A percentile compares a stretch with the other conserved stretches of the same genome.
These are phyloP conservation scores for Trichoderma brevicompactum DNA, from an alignment of 2,329 filamentous ascomycete species.

Conservation along the genomic window DNA sequence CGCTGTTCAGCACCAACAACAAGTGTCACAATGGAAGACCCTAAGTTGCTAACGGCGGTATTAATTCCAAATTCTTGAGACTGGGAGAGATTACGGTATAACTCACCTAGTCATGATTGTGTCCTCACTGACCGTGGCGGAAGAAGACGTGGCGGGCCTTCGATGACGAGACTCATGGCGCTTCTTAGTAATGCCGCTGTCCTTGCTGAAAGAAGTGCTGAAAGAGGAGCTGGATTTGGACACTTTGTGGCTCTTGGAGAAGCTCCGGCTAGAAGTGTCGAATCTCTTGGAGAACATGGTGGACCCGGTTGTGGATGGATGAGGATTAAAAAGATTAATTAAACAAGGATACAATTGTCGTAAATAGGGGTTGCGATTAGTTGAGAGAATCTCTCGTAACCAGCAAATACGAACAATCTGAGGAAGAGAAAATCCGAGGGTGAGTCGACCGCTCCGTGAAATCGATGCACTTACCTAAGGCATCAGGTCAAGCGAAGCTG, in stretches of 20 bases:
- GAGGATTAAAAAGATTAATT: not conserved
- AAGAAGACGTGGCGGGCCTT: slow-evolving; percentile 54
- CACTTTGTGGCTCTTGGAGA: slow-evolving; percentile 54
- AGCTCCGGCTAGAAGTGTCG: slow-evolving; percentile 55
- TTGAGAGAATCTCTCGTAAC: not conserved
- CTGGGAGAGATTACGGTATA: not conserved
- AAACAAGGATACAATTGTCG: not conserved
- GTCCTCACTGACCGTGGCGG: slow-evolving; percentile 44
- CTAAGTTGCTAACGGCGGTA: slow-evolving; percentile 52
- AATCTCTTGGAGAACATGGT: slow-evolving; percentile 55
- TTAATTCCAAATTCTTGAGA: not conserved
- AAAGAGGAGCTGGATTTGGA: slow-evolving; percentile 59
- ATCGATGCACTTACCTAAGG: slow-evolving; percentile 53
- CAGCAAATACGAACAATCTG: not conserved
- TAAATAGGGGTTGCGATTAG: not conserved
- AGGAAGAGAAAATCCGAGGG: slow-evolving; percentile 30
- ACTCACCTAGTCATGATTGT: slow-evolving; percentile 52
- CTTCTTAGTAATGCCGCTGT: slow-evolving; percentile 58
- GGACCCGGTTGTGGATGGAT: slow-evolving; percentile 1
- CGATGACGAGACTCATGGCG: slow-evolving; percentile 56
- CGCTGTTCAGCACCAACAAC: slow-evolving; percentile 80
- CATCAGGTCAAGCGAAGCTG: slow-evolving; percentile 33
- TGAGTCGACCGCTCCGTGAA: slow-evolving; percentile 37
- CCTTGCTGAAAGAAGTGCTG: slow-evolving; percentile 46
- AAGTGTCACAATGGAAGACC: slow-evolving; percentile 76